Evolutionary conservation across 2,329 filamentous ascomycete genomes (phyloP).

Genomic region (Fusarium ramigenum): DNA sequence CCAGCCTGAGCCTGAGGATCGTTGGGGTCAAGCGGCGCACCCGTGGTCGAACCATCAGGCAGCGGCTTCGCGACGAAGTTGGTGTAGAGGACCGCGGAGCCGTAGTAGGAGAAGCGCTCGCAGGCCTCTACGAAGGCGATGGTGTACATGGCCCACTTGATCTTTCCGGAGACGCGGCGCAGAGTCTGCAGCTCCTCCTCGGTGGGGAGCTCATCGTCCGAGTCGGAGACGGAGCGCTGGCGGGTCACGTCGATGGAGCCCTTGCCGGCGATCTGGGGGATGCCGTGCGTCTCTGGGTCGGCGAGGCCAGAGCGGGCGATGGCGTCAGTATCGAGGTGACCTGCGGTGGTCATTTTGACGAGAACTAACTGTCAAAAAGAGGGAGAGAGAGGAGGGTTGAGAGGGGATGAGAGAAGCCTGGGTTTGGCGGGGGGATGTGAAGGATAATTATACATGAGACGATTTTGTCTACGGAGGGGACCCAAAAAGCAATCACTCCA

Average conservation of each 20-base stretch:
- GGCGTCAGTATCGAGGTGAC: constrained; percentile 50
- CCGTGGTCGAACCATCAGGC: constrained; percentile 63
- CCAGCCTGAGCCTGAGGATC: constrained; percentile 48
- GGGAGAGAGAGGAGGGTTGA: background rate
- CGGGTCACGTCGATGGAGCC: constrained; percentile 45
- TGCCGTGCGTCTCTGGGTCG: constrained; percentile 45
- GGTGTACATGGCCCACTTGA: constrained; percentile 73
- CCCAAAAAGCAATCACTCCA: background rate
- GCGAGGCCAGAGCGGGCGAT: constrained; percentile 48
- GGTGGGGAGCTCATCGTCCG: constrained; percentile 56
- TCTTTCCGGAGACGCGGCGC: constrained; percentile 69
- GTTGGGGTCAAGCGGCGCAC: constrained; percentile 51
- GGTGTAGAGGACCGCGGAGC: constrained; percentile 73
- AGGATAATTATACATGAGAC: constrained; percentile 23
- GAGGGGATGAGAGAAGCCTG: background rate
- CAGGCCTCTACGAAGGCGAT: constrained; percentile 79
- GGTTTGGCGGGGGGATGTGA: constrained; percentile 5
- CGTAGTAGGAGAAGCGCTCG: constrained; percentile 83
- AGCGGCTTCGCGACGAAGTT: constrained; percentile 70
- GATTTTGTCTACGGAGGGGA: background rate
- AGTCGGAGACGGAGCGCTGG: constrained; percentile 44
- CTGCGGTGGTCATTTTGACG: constrained; percentile 48
- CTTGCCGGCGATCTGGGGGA: constrained; percentile 39
- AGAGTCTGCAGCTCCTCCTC: constrained; percentile 70
- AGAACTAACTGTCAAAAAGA: background rate